Evolutionary conservation across 352 stramenopile genomes (phyloP).

Genomic region (Phytopythium chamaehyphon): DNA sequence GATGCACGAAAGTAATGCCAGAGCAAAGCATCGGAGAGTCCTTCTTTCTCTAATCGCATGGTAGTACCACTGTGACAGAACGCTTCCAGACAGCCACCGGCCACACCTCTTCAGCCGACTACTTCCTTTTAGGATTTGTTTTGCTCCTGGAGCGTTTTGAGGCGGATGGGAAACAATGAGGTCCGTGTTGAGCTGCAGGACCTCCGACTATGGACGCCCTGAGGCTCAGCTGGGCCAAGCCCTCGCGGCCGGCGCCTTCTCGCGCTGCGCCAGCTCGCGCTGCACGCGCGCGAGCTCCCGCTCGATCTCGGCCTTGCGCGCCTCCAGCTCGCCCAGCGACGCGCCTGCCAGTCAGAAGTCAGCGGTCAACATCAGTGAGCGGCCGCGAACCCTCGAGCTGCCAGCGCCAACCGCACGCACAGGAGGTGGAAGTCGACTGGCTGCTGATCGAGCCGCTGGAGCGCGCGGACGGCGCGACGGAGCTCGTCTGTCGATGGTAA

Average conservation of each 20-base stretch:
- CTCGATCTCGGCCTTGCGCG: slow-evolving; percentile 57
- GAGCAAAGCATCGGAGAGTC: no score
- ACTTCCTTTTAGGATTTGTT: no score
- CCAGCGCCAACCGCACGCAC: slow-evolving; percentile 11
- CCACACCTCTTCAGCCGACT: no score
- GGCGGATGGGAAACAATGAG: no score
- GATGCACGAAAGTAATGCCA: no score
- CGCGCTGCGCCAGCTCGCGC: slow-evolving; percentile 29
- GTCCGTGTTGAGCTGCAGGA: no score
- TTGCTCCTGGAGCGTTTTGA: no score
- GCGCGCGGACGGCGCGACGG: slow-evolving; percentile 2
- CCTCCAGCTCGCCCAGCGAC: slow-evolving; percentile 51
- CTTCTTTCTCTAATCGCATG: no score
- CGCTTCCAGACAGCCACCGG: no score
- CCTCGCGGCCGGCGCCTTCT: slow-evolving; percentile 3
- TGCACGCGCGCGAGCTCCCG: slow-evolving; percentile 41
- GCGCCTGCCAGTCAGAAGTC: slow-evolving; percentile 18
- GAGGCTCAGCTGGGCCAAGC: background rate
- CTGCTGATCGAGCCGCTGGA: background rate
- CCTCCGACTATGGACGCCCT: no score
- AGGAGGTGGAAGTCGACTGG: slow-evolving; percentile 32
- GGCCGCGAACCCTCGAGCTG: no score
- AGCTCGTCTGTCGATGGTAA: background rate
- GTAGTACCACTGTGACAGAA: no score
- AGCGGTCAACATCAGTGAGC: background rate